Conservation (phyloP, 2,329 filamentous ascomycete genomes). For the Aspergillus sp. region DNA sequence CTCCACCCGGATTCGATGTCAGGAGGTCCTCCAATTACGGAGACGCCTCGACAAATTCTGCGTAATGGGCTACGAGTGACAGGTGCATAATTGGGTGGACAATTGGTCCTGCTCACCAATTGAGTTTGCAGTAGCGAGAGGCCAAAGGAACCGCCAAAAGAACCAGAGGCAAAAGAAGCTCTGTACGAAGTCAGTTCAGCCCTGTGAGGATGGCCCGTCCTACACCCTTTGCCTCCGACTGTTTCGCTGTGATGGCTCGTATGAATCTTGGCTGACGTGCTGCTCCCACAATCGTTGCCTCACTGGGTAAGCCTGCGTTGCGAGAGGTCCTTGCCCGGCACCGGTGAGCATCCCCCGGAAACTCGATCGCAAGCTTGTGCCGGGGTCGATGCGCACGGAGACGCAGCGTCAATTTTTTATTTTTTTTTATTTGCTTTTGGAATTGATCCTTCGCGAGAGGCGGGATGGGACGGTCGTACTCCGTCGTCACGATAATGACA, state of each 20-base stretch:
- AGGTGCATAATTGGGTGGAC: background rate
- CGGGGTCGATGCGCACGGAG: slow-evolving; percentile 7
- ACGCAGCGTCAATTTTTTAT: background rate
- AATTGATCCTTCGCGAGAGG: background rate
- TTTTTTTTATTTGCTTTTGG: background rate
- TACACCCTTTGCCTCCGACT: slow-evolving; percentile 1
- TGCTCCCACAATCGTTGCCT: slow-evolving; percentile 7
- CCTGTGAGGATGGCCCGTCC: slow-evolving; percentile 1
- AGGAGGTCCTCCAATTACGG: background rate
- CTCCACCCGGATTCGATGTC: slow-evolving; percentile 8
- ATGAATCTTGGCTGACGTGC: slow-evolving; percentile 30
- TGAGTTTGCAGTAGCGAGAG: background rate
- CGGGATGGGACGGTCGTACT: background rate
- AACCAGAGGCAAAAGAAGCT: background rate
- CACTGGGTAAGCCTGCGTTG: slow-evolving; percentile 11
- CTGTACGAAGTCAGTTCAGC: background rate
- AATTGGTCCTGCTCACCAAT: background rate
- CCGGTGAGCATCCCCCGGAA: slow-evolving; percentile 33
- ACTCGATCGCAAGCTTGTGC: slow-evolving; percentile 20
- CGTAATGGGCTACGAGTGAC: background rate
- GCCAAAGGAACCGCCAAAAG: background rate
- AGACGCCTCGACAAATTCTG: background rate
- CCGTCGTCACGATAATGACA: background rate
- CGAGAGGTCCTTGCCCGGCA: slow-evolving; percentile 15
- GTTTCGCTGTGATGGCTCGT: background rate